Evolutionary conservation across 2,329 filamentous ascomycete species (phyloP), one percentile per base, ranked within the genome.

Genomic region (Diaporthe vaccinii): DNA sequence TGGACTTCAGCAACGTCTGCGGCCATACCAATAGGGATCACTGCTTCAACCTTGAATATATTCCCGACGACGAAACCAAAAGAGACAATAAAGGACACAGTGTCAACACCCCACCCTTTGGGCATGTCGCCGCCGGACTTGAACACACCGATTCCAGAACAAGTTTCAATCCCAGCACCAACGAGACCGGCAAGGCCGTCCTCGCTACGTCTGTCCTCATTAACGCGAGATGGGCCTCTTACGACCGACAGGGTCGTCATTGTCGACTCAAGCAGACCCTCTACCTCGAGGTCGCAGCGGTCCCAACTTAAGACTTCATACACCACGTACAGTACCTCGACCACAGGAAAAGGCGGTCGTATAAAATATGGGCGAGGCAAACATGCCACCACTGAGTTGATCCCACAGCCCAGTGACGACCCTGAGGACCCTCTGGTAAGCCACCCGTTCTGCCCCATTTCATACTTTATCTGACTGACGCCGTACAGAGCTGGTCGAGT

Each of bases 401-500:
- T 88, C 14, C 89, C 90, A 4, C 89, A 89, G 79, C 89, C 89
- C 0, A 91, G 88, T 72, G 87, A 90, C 73, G 87, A 89, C 73
- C 83, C 84, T 0, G 84, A 87, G 34, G 90, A 91, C 80, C 89
- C 89, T 69, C 78, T 91, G 80, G 89, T 90, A 83, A 73, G 86
- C 81, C 58, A 25, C 51, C 10, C 6, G 15, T 59, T 9, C 15
- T 2, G 9, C 14, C 1, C 31, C 12, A 10, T 7, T 9, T 49
- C 5, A 4, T 44, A 4, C 34, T 34, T 34, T 8, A 34, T 10
- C 41, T 14, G 15, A 28, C 76, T 78, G 22, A 79, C 75, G 5
- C 15, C 14, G 46, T 68, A 1, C 76, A 90, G 87, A 92, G 91
- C 78, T 91, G 89, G 90, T 85, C 87, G 4, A 76, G 80, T 36